Conservation (phyloP, 768 basidiomycete genomes). For the Butyriboletus loyo region DNA sequence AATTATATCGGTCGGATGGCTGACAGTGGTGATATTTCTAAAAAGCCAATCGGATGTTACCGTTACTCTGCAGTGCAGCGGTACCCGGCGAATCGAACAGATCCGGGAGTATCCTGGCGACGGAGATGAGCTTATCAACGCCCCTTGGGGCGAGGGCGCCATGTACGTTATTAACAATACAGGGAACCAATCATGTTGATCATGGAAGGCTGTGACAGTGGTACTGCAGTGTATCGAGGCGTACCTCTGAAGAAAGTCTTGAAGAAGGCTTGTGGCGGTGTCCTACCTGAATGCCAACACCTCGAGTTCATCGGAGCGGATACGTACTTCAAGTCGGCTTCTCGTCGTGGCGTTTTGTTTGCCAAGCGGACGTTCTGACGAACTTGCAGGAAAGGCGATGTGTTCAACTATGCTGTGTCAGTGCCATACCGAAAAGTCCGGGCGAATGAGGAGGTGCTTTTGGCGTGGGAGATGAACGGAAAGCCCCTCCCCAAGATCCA, state of each 20-base stretch:
- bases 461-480: conserved; percentile 17
- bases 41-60: conserved; percentile 46
- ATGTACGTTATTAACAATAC: conserved; percentile 33
- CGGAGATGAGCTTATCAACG: conserved; percentile 51
- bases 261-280: conserved; percentile 50
- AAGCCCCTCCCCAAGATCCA: conserved; percentile 46
- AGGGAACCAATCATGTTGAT: conserved; percentile 25
- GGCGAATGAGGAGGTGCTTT: conserved; percentile 43
- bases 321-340: conserved; percentile 49
- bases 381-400: conserved; percentile 32
- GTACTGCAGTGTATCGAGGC: conserved; percentile 51
- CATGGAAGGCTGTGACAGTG: conserved; percentile 27
- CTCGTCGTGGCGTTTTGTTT: too few species aligned
- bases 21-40: background rate
- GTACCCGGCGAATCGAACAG: conserved; percentile 51
- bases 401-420: conserved; percentile 46
- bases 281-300: conserved; percentile 46
- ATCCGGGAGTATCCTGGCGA: conserved; percentile 52
- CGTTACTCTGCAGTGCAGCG: conserved; percentile 54
- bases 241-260: conserved; percentile 53
- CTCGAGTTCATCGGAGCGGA: conserved; percentile 57
- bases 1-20: background rate
- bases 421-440: conserved; percentile 49
- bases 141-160: conserved; percentile 52
- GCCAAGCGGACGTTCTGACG: background rate